Base-by-base conservation (phyloP, 805 yeast genomes). In the Wickerhamiella kurtzmanii region DNA sequence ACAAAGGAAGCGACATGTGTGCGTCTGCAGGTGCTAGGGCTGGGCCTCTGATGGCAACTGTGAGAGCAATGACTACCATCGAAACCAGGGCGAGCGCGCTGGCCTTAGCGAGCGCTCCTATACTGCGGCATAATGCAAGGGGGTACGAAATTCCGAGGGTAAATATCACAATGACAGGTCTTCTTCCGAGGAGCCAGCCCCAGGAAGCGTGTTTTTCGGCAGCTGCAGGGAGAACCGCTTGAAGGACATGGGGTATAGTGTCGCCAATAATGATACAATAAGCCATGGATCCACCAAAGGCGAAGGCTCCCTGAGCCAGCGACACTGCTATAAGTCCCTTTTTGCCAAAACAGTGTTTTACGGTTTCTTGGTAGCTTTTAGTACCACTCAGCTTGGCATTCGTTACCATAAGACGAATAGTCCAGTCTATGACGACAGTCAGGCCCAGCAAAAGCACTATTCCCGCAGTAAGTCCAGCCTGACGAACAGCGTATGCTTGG, bases 231-330 rank as follows among this genome's bases (percentile, higher is more conserved):
- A 85, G 72, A 32, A 85, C 60, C 2, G 86, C 75, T 47, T 77
- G 67, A 43, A 89, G 61, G 3, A 88, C 95, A 61, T 86, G 95
- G 0, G 97, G 96, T 35, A 89, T 79, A 0, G 96, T 83, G 58
- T 88, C 97, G 18, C 97, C 97, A 28, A 88, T 86, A 53, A 88
- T 89, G 45, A 88, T 88, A 50, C 95, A 83, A 64, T 86, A 89
- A 2, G 96, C 96, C 71, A 86, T 79, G 50, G 86, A 77, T 0
- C 97, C 97, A 21, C 97, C 96, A 58, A 85, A 79, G 1, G 97
- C 96, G 69, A 88, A 88, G 3, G 84, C 67, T 1, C 92, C 87
- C 60, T 88, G 94, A 0, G 94, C 76, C 2, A 81, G 55, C 21
- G 88, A 69, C 25, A 88, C 77, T 5, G 79, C 55, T 2, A 79